A percentile compares a stretch with the other conserved stretches of the same genome.
phyloP scores from a whole-genome alignment of 2,329 filamentous ascomycete species.

The Ceratocystis huliohia region DNA sequence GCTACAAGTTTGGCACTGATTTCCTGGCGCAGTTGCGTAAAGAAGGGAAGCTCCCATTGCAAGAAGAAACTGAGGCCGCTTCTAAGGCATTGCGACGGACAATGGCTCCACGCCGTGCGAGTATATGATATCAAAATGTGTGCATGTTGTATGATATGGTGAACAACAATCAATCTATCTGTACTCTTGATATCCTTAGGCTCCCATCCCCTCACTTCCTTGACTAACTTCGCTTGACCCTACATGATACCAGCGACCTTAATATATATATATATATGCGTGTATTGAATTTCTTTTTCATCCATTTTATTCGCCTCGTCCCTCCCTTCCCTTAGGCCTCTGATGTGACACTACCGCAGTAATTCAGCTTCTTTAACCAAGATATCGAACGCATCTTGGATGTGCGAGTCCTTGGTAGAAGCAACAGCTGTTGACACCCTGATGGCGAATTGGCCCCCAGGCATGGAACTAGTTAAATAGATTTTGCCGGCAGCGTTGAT shows the following conservation, averaged over 20 bases:
- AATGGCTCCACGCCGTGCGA: constrained; percentile 66
- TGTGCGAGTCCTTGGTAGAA: constrained; percentile 55
- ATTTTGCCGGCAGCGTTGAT: constrained; percentile 65
- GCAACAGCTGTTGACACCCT: constrained; percentile 64
- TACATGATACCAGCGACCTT: not conserved
- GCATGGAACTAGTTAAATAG: constrained; percentile 66
- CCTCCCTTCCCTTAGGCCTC: not conserved
- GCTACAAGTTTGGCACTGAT: constrained; percentile 72
- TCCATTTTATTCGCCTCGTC: not conserved
- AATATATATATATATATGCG: constrained; percentile 12
- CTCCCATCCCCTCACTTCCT: not conserved
- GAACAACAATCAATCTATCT: not conserved
- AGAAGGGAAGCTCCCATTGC: constrained; percentile 58
- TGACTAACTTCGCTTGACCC: not conserved
- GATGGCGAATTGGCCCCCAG: constrained; percentile 64
- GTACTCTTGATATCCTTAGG: not conserved
- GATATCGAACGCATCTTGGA: constrained; percentile 61
- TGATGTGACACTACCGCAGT: not conserved
- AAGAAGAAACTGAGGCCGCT: constrained; percentile 50
- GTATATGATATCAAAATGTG: constrained; percentile 41
- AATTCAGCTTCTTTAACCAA: constrained; percentile 32
- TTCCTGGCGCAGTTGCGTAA: constrained; percentile 66
- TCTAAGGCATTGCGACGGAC: constrained; percentile 65
- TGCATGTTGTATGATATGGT: not conserved
- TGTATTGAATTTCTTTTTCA: not conserved